These are phyloP conservation scores for Candolleomyces efflorescens DNA, from an alignment of 768 basidiomycete species.

Conservation along the genomic window DNA sequence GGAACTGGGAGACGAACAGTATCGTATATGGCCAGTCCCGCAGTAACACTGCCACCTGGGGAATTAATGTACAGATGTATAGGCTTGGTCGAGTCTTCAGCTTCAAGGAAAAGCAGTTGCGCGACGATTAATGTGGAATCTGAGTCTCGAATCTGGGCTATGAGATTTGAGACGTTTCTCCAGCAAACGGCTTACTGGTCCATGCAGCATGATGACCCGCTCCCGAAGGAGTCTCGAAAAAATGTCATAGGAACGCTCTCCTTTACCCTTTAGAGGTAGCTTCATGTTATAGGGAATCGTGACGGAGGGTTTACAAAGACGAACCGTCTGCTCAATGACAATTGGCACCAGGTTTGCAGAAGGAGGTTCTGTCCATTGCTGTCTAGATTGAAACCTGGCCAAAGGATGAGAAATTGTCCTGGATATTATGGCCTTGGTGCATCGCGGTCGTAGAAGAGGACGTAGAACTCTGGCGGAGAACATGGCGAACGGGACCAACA, in stretches of 20 bases:
- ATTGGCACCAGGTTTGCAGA: conserved; percentile 78
- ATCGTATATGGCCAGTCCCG: conserved; percentile 95
- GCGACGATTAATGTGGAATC: conserved; percentile 87
- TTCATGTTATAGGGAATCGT: conserved; percentile 3
- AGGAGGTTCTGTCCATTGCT: conserved; percentile 36
- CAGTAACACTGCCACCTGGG: conserved; percentile 93
- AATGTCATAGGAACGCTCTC: conserved; percentile 92
- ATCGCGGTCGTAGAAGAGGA: conserved; percentile 10
- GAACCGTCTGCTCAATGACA: conserved; percentile 88
- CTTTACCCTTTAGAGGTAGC: conserved; percentile 53
- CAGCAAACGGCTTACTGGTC: conserved; percentile 58
- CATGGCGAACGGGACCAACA: conserved; percentile 10
- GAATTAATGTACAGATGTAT: conserved; percentile 98
- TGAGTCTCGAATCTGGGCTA: conserved; percentile 76
- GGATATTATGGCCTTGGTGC: neutral
- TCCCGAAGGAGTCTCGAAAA: conserved; percentile 92
- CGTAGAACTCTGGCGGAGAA: conserved; percentile 16
- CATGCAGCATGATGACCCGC: conserved; percentile 93
- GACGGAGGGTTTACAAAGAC: conserved; percentile 7
- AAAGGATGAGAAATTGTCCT: conserved; percentile 53
- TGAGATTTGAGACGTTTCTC: conserved; percentile 2
- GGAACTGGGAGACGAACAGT: conserved; percentile 55
- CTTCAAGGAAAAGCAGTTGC: conserved; percentile 92
- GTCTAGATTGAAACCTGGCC: conserved; percentile 33
- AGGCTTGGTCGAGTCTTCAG: conserved; percentile 90